Conservation (phyloP, 345 rosid genomes). For the Citrus mangshanensis region DNA sequence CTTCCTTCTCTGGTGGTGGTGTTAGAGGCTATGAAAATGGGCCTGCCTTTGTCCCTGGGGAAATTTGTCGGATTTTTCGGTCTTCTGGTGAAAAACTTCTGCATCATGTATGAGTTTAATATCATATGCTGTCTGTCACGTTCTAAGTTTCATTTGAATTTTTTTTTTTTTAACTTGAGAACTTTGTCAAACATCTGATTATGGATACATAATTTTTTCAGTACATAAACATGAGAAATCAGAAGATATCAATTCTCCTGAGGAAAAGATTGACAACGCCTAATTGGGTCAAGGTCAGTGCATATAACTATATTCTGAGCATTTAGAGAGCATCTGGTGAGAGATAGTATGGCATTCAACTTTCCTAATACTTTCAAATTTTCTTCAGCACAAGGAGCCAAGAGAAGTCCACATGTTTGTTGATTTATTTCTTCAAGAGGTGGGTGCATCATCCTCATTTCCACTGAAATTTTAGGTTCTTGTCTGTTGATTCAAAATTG, state of each 20-base stretch:
- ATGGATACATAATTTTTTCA: constrained; percentile 26
- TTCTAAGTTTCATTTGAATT: neutral
- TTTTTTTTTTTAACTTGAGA: neutral
- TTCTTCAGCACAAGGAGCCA: constrained; percentile 96
- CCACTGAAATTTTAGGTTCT: neutral
- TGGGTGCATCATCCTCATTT: constrained; percentile 23
- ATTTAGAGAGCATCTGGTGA: constrained; percentile 1
- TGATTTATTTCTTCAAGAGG: constrained; percentile 94
- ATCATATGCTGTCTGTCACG: neutral
- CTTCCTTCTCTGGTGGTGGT: constrained; percentile 81
- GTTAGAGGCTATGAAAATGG: constrained; percentile 58
- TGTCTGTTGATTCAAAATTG: neutral
- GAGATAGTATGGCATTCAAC: constrained; percentile 9
- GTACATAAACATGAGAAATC: constrained; percentile 81
- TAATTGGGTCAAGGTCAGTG: constrained; percentile 91
- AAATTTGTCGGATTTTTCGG: constrained; percentile 73
- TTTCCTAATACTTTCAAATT: constrained; percentile 23
- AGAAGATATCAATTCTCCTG: constrained; percentile 75
- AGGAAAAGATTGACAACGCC: constrained; percentile 94
- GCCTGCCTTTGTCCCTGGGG: constrained; percentile 88
- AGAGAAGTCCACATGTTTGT: constrained; percentile 98
- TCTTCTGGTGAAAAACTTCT: constrained; percentile 83
- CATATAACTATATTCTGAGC: constrained; percentile 8
- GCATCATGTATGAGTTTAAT: constrained; percentile 55
- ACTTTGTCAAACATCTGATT: constrained; percentile 19